These are phyloP conservation scores for Colletotrichum lini DNA, from an alignment of 2,329 filamentous ascomycete species.

Conservation along the genomic window DNA sequence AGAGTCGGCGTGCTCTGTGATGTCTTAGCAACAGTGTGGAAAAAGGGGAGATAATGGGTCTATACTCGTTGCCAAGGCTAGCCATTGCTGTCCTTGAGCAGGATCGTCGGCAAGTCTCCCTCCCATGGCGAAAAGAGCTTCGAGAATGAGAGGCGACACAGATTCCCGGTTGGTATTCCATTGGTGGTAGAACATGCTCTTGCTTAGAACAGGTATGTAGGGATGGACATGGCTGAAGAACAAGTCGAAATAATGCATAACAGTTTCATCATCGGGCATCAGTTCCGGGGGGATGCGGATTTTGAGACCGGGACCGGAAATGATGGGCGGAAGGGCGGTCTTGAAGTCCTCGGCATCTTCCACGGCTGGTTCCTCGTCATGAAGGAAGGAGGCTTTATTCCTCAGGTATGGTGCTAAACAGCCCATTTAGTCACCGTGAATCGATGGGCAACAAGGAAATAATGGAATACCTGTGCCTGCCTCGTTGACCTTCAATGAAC, in stretches of 20 bases:
- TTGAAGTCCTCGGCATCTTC: constrained; percentile 83
- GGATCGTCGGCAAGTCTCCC: constrained; percentile 87
- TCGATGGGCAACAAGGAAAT: constrained; percentile 9
- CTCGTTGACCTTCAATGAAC: constrained; percentile 89
- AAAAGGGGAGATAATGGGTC: not conserved
- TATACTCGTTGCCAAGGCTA: constrained; percentile 87
- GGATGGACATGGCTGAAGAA: constrained; percentile 94
- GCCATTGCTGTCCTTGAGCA: constrained; percentile 90
- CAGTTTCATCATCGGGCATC: constrained; percentile 90
- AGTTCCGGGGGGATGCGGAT: constrained; percentile 92
- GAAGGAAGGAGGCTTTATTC: constrained; percentile 66
- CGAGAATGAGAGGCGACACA: constrained; percentile 90
- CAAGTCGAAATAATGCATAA: constrained; percentile 87
- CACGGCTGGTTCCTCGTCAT: constrained; percentile 73
- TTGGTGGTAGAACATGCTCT: constrained; percentile 86
- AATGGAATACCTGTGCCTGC: constrained; percentile 80
- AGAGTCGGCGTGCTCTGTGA: constrained; percentile 85
- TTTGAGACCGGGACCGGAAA: constrained; percentile 78
- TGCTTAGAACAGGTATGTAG: constrained; percentile 91
- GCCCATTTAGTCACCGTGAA: constrained; percentile 3
- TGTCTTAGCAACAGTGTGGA: constrained; percentile 4
- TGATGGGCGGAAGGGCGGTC: constrained; percentile 76
- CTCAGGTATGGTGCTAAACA: constrained; percentile 86
- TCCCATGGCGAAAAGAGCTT: constrained; percentile 92
- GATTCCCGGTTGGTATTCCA: constrained; percentile 87